Evolutionary conservation across 2,329 filamentous ascomycete genomes (phyloP), one percentile per base, ranked within the genome.

Genomic region (Aspergillus floridensis): DNA sequence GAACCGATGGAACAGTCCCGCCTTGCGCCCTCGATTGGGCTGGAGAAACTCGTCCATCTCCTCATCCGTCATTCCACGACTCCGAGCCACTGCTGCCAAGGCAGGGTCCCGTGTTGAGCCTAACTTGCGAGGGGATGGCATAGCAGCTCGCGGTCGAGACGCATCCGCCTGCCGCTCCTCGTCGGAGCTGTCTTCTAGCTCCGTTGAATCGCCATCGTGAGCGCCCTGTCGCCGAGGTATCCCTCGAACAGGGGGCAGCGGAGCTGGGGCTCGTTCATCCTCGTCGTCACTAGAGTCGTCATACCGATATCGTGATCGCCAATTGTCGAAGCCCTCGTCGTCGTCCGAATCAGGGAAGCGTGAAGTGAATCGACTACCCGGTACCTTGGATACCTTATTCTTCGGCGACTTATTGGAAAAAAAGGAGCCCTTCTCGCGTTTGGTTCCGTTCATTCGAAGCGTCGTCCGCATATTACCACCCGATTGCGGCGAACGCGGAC

Each of bases 231-330:
- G 84, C 52, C 79, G 82, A 14, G 81, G 87, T 59, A 85, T 89
- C 48, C 84, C 85, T 59, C 83, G 81, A 2, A 88, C 86, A 50
- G 82, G 86, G 22, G 78, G 77, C 31, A 81, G 75, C 64, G 66
- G 74, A 49, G 68, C 76, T 19, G 53, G 56, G 16, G 49, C 58
- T 29, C 72, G 75, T 14, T 44, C 22, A 26, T 80, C 79, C 19
- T 90, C 88, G 57, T 92, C 88, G 69, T 91, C 88, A 68, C 89
- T 91, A 1, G 89, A 91, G 67, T 91, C 88, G 1, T 80, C 85
- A 66, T 92, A 89, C 1, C 88, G 86, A 67, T 62, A 69, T 22
- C 60, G 70, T 31, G 65, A 71, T 47, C 50, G 55, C 21, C 56
- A 53, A 10, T 49, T 59, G 38, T 66, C 77, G 12, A 76, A 76